phyloP scores from a whole-genome alignment of 208 protist genomes.

The Leishmania turanica region DNA sequence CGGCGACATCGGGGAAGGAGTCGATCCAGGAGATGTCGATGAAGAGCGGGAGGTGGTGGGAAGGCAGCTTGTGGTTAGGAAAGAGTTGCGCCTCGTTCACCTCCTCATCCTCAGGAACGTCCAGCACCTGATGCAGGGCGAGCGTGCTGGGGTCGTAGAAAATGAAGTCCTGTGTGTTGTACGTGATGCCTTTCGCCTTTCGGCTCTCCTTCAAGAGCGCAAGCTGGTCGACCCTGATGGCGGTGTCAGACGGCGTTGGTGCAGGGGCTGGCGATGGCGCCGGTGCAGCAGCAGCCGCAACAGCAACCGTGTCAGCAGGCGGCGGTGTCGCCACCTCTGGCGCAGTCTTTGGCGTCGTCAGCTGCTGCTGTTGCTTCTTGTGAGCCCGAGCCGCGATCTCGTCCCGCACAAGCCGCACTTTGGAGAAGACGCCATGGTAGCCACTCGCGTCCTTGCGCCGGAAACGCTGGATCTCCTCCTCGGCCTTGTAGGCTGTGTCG shows the following conservation, averaged over 20 bases:
- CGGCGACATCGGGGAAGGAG: conserved; percentile 59
- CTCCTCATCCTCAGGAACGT: conserved; percentile 69
- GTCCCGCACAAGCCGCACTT: conserved; percentile 35
- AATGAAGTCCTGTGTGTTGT: conserved; percentile 81
- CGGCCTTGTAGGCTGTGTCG: conserved; percentile 33
- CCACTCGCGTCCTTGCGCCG: conserved; percentile 9
- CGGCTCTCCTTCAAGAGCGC: conserved; percentile 33
- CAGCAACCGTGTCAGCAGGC: background rate
- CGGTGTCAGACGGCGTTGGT: background rate
- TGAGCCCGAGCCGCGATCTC: conserved; percentile 14
- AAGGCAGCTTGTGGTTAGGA: conserved; percentile 69
- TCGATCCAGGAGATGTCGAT: conserved; percentile 88
- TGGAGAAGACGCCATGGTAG: conserved; percentile 38
- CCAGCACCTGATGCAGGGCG: conserved; percentile 80
- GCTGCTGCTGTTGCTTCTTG: conserved; percentile 6
- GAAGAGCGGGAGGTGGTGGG: conserved; percentile 79
- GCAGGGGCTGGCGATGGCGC: background rate
- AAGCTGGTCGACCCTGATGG: conserved; percentile 32
- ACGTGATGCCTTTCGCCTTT: conserved; percentile 49
- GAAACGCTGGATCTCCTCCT: conserved; percentile 49
- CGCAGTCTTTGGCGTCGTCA: background rate
- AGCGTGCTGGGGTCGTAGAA: conserved; percentile 78
- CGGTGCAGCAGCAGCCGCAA: background rate
- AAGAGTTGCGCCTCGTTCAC: conserved; percentile 62
- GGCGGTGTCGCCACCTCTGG: background rate